Base-by-base conservation (phyloP, 305 asterid genomes). In the Fraxinus dipetala region DNA sequence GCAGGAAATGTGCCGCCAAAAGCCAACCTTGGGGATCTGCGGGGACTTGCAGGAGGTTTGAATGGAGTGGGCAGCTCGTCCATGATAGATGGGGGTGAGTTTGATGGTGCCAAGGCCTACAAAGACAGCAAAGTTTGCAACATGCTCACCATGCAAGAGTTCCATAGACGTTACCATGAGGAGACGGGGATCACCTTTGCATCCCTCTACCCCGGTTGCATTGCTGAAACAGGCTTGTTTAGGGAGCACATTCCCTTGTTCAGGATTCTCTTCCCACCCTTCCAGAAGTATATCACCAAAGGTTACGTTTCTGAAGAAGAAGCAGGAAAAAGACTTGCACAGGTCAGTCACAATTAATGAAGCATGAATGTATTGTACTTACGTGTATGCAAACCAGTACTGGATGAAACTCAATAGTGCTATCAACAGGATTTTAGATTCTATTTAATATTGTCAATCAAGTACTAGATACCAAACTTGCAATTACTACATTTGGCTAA, bases 1-100 rank as follows among this genome's bases (percentile, higher is more conserved):
- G 99, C 99, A 5, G 99, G 99, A 59, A 95, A 95, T 31, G 99
- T 95, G 72, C 98, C 98, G 31, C 99, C 99, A 48, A 95, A 95
- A 88, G 99, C 99, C 0, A 94, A 91, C 87, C 90, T 95, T 0
- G 99, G 99, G 51, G 98, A 95, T 72, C 84, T 94, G 63, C 86
- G 99, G 82, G 99, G 99, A 36, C 93, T 94, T 3, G 89, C 91
- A 0, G 98, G 94, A 70, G 97, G 98, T 2, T 76, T 95, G 80
- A 91, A 88, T 75, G 95, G 95, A 18, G 82, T 94, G 34, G 92
- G 90, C 77, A 89, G 87, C 85, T 90, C 99, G 0, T 78, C 99
- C 88, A 95, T 95, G 99, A 92, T 95, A 43, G 98, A 94, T 24
- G 99, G 99, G 6, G 97, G 97, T n/a, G 99, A 93, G 31, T 94